Base-by-base conservation (phyloP, 2,329 filamentous ascomycete genomes). In the Colletotrichum shisoi region DNA sequence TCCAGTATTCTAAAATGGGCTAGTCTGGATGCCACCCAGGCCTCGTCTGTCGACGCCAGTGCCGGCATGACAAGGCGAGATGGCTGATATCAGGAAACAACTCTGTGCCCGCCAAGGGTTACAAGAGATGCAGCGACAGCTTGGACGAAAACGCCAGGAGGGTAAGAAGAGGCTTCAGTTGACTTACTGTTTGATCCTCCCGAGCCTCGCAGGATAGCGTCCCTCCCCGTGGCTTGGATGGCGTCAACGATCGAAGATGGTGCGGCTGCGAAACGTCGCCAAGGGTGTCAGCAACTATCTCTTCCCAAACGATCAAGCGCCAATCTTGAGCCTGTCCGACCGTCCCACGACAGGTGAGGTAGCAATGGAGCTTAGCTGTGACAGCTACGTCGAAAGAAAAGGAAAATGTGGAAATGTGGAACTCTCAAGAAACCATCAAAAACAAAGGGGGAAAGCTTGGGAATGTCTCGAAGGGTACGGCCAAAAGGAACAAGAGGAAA, bases 161-260 rank as follows among this genome's bases (percentile, higher is more conserved):
- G n/a, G 7, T 42, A 52, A 60, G 68, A 52, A 62, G 61, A 40
- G 37, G 48, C 27, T 71, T 65, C 60, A 69, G 48, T 69, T 56
- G 66, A 85, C 89, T 74, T 83, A 94, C 92, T 92, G 79, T 97
- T 90, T 75, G 92, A 90, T 72, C 85, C 86, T 70, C 95, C 95
- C 67, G 91, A 94, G 62, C 95, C 95, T 72, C 95, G 90, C 65
- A 99, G 81, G 74, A 99, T 97, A 52, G 94, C 94, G 85, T 98
- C 94, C 74, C 93, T 88, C 59, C 95, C 95, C 11, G 94, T 97
- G 51, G 85, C 84, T 81, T 97, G 91, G 70, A 98, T 96, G 8
- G 94, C 91, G 70, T 89, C 84, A 37, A 97, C 93, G 71, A 98
- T 96, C 52, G 90, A 87, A 60, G 94, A 97, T 17, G 95, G 95